These are phyloP conservation scores for Rhynchospora pubera DNA, from an alignment of 176 grass and related monocot species.

Conservation along the genomic window DNA sequence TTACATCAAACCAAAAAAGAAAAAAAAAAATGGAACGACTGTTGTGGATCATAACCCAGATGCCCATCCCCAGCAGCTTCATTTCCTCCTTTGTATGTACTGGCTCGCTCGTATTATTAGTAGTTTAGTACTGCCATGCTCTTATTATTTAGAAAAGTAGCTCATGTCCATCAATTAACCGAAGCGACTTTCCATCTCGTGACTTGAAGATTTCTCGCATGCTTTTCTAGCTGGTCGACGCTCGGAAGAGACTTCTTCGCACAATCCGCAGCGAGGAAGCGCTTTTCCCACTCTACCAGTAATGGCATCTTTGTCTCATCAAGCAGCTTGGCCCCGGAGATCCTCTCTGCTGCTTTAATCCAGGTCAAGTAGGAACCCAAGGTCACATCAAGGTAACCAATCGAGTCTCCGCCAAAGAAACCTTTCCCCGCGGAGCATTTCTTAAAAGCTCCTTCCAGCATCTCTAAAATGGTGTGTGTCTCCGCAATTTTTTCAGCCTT, in stretches of 20 bases:
- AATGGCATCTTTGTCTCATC: slow-evolving; percentile 6
- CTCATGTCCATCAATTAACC: neutral
- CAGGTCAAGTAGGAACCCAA: slow-evolving; percentile 31
- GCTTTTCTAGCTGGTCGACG: slow-evolving; percentile 22
- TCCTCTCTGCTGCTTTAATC: slow-evolving; percentile 25
- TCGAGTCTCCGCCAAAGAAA: slow-evolving; percentile 8
- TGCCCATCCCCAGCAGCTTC: too few relatives aligned
- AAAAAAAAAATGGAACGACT: too few relatives aligned
- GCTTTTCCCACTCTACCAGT: slow-evolving; percentile 26
- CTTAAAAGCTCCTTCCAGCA: neutral
- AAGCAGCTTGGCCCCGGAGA: slow-evolving; percentile 19
- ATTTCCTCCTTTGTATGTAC: too few relatives aligned
- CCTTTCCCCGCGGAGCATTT: neutral
- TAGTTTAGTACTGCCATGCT: too few relatives aligned
- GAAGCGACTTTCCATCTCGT: neutral
- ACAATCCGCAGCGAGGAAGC: slow-evolving; percentile 21
- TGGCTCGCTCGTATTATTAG: too few relatives aligned
- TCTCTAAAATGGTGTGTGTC: neutral
- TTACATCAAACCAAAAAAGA: too few relatives aligned
- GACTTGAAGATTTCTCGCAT: neutral
- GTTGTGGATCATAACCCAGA: too few relatives aligned
- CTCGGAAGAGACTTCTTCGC: slow-evolving; percentile 19
- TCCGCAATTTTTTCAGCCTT: neutral
- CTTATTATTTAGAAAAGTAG: too few relatives aligned
- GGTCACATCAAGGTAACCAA: slow-evolving; percentile 38